Evolutionary conservation across 345 rosid species (phyloP), one percentile per base, ranked within the genome.

Genomic region (Bruguiera sexangula): DNA sequence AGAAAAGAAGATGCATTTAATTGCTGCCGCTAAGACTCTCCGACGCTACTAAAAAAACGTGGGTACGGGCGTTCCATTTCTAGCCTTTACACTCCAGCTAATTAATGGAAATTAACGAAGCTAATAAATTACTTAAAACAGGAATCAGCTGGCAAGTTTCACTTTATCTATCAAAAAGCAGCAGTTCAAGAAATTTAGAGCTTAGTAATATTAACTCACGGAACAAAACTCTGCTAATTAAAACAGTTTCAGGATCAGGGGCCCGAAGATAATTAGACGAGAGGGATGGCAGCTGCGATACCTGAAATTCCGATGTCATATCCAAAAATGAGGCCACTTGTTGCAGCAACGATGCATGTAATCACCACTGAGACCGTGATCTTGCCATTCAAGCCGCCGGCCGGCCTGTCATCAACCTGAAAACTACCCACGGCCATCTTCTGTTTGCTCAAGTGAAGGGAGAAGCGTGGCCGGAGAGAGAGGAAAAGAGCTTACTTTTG

Each of bases 291-390:
- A 43, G 10, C 10, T 21, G 20, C 27, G 60, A 24, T 31, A 91
- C 95, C 97, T 80, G 96, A 87, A 75, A 91, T 87, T 70, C 97
- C 96, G 50, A 91, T 85, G 71, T 89, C 96, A 68, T 87, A 91
- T 15, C 97, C 97, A 77, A 87, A 91, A 18, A 91, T 84, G 73
- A 91, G 97, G 64, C 97, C 97, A 34, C 96, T 76, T 6, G 93
- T 77, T 18, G 96, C 97, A 46, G 91, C 97, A 3, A 91, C 93
- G 70, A 91, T 58, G 81, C 97, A 87, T 50, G 91, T 85, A 80
- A 86, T 69, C 68, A 85, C 82, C 64, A 91, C 90, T 20, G 89
- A 78, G 31, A 50, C 67, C 29, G 96, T 71, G 68, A 88, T 81
- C 84, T 76, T 83, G 67, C 83, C 82, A 69, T 73, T 62, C 18